These are phyloP conservation scores for Candida pseudoglaebosa DNA, from an alignment of 805 yeast species.

Conservation along the genomic window DNA sequence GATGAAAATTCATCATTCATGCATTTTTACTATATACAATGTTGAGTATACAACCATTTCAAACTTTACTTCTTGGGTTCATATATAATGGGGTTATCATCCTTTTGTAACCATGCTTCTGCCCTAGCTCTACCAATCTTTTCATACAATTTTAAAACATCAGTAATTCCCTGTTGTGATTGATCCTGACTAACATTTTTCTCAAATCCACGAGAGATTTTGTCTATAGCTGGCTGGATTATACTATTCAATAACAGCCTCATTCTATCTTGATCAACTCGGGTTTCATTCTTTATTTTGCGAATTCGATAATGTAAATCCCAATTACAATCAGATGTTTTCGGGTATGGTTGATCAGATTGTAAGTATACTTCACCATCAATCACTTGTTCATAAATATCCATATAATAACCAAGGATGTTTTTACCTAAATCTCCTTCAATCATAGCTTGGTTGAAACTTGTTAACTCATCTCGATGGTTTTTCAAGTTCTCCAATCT, in stretches of 20 bases:
- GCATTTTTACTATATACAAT: too few relatives aligned
- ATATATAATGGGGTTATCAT: slow-evolving; percentile 18
- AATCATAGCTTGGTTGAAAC: slow-evolving; percentile 19
- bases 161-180: neutral
- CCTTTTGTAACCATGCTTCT: slow-evolving; percentile 22
- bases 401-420: slow-evolving; percentile 21
- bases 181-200: neutral
- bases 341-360: slow-evolving; percentile 21
- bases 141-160: slow-evolving; percentile 20
- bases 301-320: slow-evolving; percentile 16
- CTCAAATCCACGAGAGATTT: neutral
- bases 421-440: slow-evolving; percentile 8
- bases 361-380: slow-evolving; percentile 12
- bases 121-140: slow-evolving; percentile 24
- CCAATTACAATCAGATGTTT: slow-evolving; percentile 15
- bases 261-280: neutral
- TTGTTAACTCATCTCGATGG: slow-evolving; percentile 23
- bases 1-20: too few relatives aligned
- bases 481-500: slow-evolving; percentile 19
- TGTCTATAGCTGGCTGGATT: neutral
- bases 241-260: neutral
- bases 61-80: slow-evolving; percentile 9
- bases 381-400: slow-evolving; percentile 16
- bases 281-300: slow-evolving; percentile 5
- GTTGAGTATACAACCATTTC: too few relatives aligned